phyloP scores from a whole-genome alignment of 2,329 filamentous ascomycete species.

The Eutypa lata region DNA sequence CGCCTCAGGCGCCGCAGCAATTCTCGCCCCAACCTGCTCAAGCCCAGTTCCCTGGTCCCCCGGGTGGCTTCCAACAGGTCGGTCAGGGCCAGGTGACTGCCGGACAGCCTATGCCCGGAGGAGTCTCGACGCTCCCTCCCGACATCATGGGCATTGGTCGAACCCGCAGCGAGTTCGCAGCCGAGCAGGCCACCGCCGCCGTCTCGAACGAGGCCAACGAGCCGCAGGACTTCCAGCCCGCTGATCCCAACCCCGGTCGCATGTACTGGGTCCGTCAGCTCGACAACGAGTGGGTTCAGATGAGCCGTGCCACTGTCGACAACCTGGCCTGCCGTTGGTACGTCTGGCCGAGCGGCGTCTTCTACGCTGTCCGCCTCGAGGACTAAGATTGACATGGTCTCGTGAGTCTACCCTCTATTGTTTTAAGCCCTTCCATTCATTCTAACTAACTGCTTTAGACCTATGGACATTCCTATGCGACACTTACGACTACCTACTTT shows the following conservation, averaged over 20 bases:
- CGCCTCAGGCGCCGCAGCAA: neutral
- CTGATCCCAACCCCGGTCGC: slow-evolving; percentile 56
- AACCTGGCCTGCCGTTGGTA: slow-evolving; percentile 59
- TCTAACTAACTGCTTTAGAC: neutral
- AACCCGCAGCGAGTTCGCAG: slow-evolving; percentile 44
- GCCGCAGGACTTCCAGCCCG: slow-evolving; percentile 61
- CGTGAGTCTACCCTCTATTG: neutral
- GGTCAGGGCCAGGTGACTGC: slow-evolving; percentile 5
- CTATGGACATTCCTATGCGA: neutral
- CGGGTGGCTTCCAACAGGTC: neutral
- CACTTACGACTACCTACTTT: neutral
- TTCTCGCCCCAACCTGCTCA: neutral
- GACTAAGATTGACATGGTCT: slow-evolving; percentile 22
- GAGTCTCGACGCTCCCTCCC: slow-evolving; percentile 18
- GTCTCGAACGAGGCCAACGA: slow-evolving; percentile 48
- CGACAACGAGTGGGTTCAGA: slow-evolving; percentile 58
- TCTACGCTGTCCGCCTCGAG: slow-evolving; percentile 58
- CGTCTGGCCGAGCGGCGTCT: slow-evolving; percentile 52
- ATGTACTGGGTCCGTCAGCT: slow-evolving; percentile 61
- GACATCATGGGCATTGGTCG: slow-evolving; percentile 52
- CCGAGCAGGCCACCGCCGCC: slow-evolving; percentile 48
- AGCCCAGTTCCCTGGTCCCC: neutral
- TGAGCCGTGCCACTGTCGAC: slow-evolving; percentile 59
- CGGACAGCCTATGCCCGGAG: slow-evolving; percentile 5
- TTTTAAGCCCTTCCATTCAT: neutral